Evolutionary conservation across 805 yeast genomes (phyloP), one percentile per base, ranked within the genome.

Genomic region (Peterozyma toletana): DNA sequence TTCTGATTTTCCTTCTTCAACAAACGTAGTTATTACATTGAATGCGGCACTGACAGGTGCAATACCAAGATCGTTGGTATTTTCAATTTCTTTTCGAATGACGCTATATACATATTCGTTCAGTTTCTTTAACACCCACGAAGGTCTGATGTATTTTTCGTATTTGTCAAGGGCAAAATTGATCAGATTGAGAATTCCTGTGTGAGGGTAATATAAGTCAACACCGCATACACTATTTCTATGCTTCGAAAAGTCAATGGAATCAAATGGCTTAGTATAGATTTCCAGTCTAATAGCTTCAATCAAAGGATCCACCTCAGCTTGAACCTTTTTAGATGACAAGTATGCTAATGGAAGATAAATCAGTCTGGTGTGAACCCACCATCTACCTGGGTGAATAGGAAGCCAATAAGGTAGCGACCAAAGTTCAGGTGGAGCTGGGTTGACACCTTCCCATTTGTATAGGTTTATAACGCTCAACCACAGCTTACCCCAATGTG

Each of bases 401-500:
- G 96, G 95, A 2, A 83, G 55, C 40, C 70, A 57, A 48, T 88
- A 86, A 1, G 99, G 99, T 36, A 91, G 62, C 46, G 83, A 62
- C 93, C 96, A 93, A 40, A 89, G 64, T 57, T 93, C 99, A 1
- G 97, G 91, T 2, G 99, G 99, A 1, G 96, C 95, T 2, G 99
- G 99, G 53, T 93, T 93, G 5, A 91, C 96, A 44, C 99, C 99
- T 49, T 86, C 95, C 96, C 98, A 93, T 35, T 77, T 77, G 58
- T 90, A 93, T 42, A 93, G 63, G 49, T 83, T 87, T 47, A 93
- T 65, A 3, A 88, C 57, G 0, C 96, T 71, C 10, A 93, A 67
- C 91, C 96, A 93, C 3, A 86, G 79, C 59, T 93, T 93, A 1
- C 98, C 99, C 99, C 99, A 93, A 61, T 91, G 97, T 0, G 99